Evolutionary conservation across 495 filamentous ascomycete genomes (phyloP).

Genomic region (Trichoderma asperelloides): DNA sequence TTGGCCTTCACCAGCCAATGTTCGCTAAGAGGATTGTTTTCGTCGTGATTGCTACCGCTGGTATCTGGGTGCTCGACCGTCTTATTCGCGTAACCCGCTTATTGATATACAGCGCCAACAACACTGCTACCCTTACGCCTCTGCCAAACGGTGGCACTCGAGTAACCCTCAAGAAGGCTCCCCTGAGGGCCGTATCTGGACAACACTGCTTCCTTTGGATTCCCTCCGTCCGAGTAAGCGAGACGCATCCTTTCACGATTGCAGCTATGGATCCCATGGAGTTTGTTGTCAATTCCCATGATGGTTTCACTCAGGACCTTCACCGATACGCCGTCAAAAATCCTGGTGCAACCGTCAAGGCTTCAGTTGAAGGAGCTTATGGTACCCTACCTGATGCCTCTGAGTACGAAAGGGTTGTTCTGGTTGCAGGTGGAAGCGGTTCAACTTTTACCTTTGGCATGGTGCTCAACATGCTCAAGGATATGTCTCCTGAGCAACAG

Average conservation of each 20-base stretch:
- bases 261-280: slow-evolving; percentile 36
- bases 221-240: slow-evolving; percentile 39
- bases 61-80: slow-evolving; percentile 50
- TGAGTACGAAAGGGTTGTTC: slow-evolving; percentile 33
- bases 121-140: slow-evolving; percentile 35
- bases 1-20: slow-evolving; percentile 44
- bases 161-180: slow-evolving; percentile 25
- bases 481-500: slow-evolving; percentile 27
- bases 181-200: slow-evolving; percentile 29
- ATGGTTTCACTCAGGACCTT: slow-evolving; percentile 49
- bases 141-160: slow-evolving; percentile 44
- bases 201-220: slow-evolving; percentile 53
- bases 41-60: slow-evolving; percentile 24
- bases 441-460: slow-evolving; percentile 50
- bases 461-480: slow-evolving; percentile 39
- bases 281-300: slow-evolving; percentile 38
- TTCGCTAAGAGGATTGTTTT: slow-evolving; percentile 31
- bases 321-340: slow-evolving; percentile 37
- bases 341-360: slow-evolving; percentile 26
- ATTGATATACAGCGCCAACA: slow-evolving; percentile 33
- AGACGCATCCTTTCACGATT: slow-evolving; percentile 55
- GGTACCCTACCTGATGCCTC: slow-evolving; percentile 39
- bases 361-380: slow-evolving; percentile 48
- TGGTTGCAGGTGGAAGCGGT: slow-evolving; percentile 56
- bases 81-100: slow-evolving; percentile 44